phyloP scores from a whole-genome alignment of 208 protist species.

The Acanthamoeba healyi region DNA sequence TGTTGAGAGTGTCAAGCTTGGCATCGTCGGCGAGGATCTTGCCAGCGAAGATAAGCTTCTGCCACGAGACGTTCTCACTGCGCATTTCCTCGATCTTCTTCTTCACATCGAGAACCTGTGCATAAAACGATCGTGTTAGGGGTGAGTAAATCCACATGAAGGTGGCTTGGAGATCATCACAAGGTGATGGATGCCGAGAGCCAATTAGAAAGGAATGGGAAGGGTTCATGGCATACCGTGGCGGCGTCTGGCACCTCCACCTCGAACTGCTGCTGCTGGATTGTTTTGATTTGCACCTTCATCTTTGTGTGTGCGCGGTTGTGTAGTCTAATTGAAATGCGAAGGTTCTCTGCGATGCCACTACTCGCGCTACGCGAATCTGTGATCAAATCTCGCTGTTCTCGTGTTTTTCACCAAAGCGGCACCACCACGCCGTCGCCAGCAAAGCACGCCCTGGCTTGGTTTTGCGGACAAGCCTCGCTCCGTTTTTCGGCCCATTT shows the following conservation, averaged over 20 bases:
- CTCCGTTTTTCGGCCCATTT: not conserved
- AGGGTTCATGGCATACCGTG: no score
- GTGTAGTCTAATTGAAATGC: no score
- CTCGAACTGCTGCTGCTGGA: slow-evolving; percentile 58
- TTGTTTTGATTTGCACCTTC: slow-evolving; percentile 40
- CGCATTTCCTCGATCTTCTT: slow-evolving; percentile 29
- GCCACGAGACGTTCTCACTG: not conserved
- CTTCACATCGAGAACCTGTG: slow-evolving; percentile 64
- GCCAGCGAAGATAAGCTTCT: slow-evolving; percentile 71
- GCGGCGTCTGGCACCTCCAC: not conserved
- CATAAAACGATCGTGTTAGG: no score
- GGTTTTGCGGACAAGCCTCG: no score
- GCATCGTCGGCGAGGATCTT: slow-evolving; percentile 62
- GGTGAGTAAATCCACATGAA: no score
- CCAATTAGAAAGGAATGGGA: not conserved
- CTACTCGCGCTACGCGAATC: no score
- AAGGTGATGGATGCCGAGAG: not conserved
- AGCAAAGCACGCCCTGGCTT: not conserved
- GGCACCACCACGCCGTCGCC: not conserved
- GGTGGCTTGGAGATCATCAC: no score
- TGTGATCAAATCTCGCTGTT: not conserved
- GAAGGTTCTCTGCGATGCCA: no score
- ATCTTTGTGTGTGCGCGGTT: not conserved
- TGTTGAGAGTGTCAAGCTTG: slow-evolving; percentile 9
- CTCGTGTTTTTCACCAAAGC: slow-evolving; percentile 35